Evolutionary conservation across 2,329 filamentous ascomycete species (phyloP), one percentile per base, ranked within the genome.

Genomic region (Colletotrichum neosansevieriae): DNA sequence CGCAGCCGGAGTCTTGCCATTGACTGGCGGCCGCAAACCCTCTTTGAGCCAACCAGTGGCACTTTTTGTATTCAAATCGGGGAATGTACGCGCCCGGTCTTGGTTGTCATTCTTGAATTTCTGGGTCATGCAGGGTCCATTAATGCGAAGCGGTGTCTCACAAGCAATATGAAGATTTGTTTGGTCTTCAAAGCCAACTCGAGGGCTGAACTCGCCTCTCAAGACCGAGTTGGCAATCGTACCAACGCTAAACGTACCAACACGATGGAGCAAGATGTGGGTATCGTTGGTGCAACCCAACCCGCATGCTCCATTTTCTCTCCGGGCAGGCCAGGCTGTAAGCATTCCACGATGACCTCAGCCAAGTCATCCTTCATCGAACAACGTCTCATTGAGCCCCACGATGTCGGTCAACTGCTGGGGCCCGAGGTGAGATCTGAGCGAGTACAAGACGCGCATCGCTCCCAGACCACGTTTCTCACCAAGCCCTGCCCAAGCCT

Each of bases 371-470:
- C 66, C 40, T 65, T 42, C 36, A 42, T n/a, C 19, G 29, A 24
- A 42, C 19, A 58, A 24, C 2, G 61, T 57, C 42, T 44, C 42
- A 44, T 36, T n/a, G 6, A 3, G 49, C 24, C 56, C 61, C 49
- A 66, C 42, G 54, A 66, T 59, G 40, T 40, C 29, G 40, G 62
- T 51, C 13, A 42, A 40, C 32, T 9, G 15, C 21, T 5, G 15
- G 15, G 7, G 4, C 6, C 36, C 32, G 6, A 15, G 61, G 49
- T 45, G 42, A 60, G 24, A 60, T 29, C 29, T 49, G 66, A 50
- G 61, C 15, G 56, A 69, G 56, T 69, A 69, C 66, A 69, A 69
- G 61, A n/a, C 34, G 34, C 24, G 42, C 62, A 49, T 49, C 17
- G 32, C 34, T 9, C 65, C 34, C 51, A 21, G 36, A 19, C 51